phyloP scores from a whole-genome alignment of 1,139 yeast genomes.

The Blastobotrys raffinosifermentans region DNA sequence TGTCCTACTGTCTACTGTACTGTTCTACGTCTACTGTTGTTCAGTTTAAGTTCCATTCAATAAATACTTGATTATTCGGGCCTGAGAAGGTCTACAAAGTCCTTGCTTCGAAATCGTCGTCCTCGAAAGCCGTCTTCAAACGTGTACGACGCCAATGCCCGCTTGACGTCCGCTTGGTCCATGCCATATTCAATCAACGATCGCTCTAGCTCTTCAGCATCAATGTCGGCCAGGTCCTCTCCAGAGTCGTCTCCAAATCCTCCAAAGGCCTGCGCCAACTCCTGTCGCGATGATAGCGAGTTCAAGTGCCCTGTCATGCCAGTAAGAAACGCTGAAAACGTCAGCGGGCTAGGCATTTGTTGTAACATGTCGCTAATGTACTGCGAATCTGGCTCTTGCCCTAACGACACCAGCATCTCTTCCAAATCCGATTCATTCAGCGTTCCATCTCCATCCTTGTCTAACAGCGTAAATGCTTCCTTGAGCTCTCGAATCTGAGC shows the following conservation, averaged over 20 bases:
- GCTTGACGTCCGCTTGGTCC: constrained; percentile 46
- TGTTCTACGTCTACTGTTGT: too few species aligned
- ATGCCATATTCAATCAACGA: constrained; percentile 47
- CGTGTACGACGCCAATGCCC: constrained; percentile 50
- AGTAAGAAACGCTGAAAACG: constrained; percentile 66
- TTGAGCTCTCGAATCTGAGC: constrained; percentile 40
- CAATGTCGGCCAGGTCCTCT: constrained; percentile 33
- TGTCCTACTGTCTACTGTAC: too few species aligned
- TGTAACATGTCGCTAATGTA: constrained; percentile 39
- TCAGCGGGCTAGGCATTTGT: constrained; percentile 52
- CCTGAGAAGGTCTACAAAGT: constrained; percentile 24
- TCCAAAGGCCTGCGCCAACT: constrained; percentile 57
- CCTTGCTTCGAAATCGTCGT: constrained; percentile 55
- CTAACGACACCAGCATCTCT: constrained; percentile 51
- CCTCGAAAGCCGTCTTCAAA: constrained; percentile 50
- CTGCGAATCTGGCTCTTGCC: constrained; percentile 37
- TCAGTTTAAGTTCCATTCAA: too few species aligned
- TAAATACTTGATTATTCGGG: constrained; percentile 12
- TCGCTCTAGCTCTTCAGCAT: constrained; percentile 46
- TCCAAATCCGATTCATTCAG: constrained; percentile 57
- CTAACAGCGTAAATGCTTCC: constrained; percentile 60
- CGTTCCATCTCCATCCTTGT: constrained; percentile 73
- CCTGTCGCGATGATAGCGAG: constrained; percentile 53
- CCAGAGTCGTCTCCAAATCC: constrained; percentile 46
- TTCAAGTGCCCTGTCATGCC: constrained; percentile 57